Evolutionary conservation across 2,329 filamentous ascomycete genomes (phyloP).

Genomic region (Hypoxylon sp.): DNA sequence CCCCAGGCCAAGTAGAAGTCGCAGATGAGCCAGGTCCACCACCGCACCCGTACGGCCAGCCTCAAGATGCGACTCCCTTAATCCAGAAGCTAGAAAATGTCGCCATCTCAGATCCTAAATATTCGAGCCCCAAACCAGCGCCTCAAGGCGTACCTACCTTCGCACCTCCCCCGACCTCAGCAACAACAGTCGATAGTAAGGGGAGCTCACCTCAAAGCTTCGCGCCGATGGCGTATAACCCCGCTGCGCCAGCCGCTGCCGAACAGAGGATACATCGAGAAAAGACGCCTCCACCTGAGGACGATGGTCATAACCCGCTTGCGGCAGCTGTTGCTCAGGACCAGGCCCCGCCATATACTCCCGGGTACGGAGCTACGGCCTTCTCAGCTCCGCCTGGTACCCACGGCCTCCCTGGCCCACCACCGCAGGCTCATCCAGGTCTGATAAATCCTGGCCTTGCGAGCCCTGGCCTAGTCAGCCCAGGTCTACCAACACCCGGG

Average conservation of each 20-base stretch:
- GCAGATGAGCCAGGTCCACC: conserved; percentile 73
- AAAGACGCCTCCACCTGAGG: conserved; percentile 82
- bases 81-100: conserved; percentile 81
- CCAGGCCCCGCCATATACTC: conserved; percentile 66
- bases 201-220: conserved; percentile 62
- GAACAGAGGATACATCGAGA: conserved; percentile 80
- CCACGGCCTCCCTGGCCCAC: conserved; percentile 59
- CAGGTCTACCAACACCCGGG: conserved; percentile 57
- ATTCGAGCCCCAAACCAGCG: conserved; percentile 52
- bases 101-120: conserved; percentile 73
- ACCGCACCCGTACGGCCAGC: conserved; percentile 55
- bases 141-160: conserved; percentile 55
- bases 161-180: conserved; percentile 59
- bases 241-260: conserved; percentile 81
- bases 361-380: conserved; percentile 62
- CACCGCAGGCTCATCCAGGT: conserved; percentile 41
- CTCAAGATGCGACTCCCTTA: conserved; percentile 72
- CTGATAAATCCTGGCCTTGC: conserved; percentile 36
- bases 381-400: conserved; percentile 58
- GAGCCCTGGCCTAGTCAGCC: conserved; percentile 44
- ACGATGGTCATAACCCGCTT: conserved; percentile 72
- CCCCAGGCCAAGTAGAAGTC: conserved; percentile 72
- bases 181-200: conserved; percentile 48
- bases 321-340: conserved; percentile 71
- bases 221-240: conserved; percentile 81